Evolutionary conservation across 2,329 filamentous ascomycete species (phyloP).

Genomic region (Pseudogymnoascus sp.): DNA sequence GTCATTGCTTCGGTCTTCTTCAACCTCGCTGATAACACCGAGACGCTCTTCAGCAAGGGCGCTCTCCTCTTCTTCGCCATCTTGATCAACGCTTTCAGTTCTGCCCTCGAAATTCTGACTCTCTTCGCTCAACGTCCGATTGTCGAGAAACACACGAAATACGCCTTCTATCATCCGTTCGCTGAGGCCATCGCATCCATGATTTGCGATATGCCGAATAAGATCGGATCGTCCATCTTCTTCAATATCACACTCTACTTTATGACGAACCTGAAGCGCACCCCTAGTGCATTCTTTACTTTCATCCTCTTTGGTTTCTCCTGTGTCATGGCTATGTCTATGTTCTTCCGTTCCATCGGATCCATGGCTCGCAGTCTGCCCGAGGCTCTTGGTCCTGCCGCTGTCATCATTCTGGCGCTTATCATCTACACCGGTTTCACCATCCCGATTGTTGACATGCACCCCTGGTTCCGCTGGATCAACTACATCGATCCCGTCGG

Average conservation of each 20-base stretch:
- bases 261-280: constrained; percentile 62
- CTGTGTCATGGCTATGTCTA: constrained; percentile 54
- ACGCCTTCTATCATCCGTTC: constrained; percentile 83
- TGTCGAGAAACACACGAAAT: constrained; percentile 81
- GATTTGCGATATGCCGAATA: constrained; percentile 79
- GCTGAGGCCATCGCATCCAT: constrained; percentile 86
- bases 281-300: constrained; percentile 75
- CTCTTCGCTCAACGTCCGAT: constrained; percentile 85
- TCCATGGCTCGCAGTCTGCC: constrained; percentile 64
- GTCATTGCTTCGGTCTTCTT: constrained; percentile 59
- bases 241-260: constrained; percentile 84
- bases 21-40: constrained; percentile 45
- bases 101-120: constrained; percentile 64
- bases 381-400: constrained; percentile 54
- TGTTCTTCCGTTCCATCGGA: constrained; percentile 76
- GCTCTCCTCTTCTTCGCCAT: constrained; percentile 62
- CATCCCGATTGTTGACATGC: constrained; percentile 50
- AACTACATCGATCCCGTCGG: constrained; percentile 55
- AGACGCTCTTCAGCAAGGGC: constrained; percentile 55
- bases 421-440: constrained; percentile 34
- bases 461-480: constrained; percentile 75
- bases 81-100: constrained; percentile 56
- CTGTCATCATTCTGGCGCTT: constrained; percentile 36
- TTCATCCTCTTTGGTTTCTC: constrained; percentile 41
- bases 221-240: constrained; percentile 61